Evolutionary conservation across 495 filamentous ascomycete genomes (phyloP).

Genomic region (Parathielavia appendiculata): DNA sequence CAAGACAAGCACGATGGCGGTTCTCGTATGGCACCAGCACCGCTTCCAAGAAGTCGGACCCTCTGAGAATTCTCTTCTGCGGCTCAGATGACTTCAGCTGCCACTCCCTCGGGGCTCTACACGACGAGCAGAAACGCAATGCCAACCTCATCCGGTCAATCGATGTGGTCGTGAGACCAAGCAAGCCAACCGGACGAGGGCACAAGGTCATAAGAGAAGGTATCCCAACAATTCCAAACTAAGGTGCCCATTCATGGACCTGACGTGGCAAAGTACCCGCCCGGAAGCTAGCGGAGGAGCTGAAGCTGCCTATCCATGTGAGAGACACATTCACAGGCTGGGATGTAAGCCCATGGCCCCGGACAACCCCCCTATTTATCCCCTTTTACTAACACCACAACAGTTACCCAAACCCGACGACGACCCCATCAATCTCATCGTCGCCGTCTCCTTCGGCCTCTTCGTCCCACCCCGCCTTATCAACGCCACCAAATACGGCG

Average conservation of each 20-base stretch:
- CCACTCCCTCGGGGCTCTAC: slow-evolving; percentile 66
- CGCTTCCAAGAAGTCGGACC: slow-evolving; percentile 37
- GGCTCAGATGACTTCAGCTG: slow-evolving; percentile 91
- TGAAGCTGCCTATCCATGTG: slow-evolving; percentile 65
- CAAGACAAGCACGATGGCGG: neutral
- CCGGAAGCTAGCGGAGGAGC: slow-evolving; percentile 55
- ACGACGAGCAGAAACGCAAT: slow-evolving; percentile 51
- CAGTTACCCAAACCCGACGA: slow-evolving; percentile 53
- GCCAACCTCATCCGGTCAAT: slow-evolving; percentile 66
- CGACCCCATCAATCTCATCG: slow-evolving; percentile 67
- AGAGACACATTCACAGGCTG: slow-evolving; percentile 77
- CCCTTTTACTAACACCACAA: neutral
- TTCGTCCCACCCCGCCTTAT: slow-evolving; percentile 78
- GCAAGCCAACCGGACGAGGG: slow-evolving; percentile 69
- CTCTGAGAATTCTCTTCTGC: slow-evolving; percentile 89
- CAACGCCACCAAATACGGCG: slow-evolving; percentile 65
- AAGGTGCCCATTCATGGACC: neutral
- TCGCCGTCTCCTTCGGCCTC: slow-evolving; percentile 94
- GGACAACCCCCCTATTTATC: neutral
- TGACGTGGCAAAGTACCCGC: slow-evolving; percentile 58
- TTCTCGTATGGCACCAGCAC: slow-evolving; percentile 9
- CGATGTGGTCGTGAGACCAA: slow-evolving; percentile 78
- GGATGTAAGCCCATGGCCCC: slow-evolving; percentile 48
- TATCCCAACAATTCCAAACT: slow-evolving; percentile 28
- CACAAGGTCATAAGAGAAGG: slow-evolving; percentile 66